Percentiles rank a stretch among this genome's conserved stretches.
phyloP scores from a whole-genome alignment of 1,139 yeast species.

The Geotrichum histeridarum region DNA sequence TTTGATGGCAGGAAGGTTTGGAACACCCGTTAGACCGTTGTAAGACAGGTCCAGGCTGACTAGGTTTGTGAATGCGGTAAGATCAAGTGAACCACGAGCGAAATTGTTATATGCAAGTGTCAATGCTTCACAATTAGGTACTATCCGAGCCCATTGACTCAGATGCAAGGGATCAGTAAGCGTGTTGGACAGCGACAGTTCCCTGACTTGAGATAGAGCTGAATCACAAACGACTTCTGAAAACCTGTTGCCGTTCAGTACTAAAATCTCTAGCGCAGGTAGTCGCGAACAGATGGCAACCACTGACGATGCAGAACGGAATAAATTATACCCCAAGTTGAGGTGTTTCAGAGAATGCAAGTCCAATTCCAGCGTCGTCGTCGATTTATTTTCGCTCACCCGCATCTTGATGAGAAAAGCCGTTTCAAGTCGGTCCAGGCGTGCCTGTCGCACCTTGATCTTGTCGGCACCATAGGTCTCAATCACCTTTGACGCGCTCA shows the following conservation, averaged over 20 bases:
- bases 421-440: conserved; percentile 44
- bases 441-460: conserved; percentile 45
- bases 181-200: conserved; percentile 41
- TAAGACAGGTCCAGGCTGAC: conserved; percentile 44
- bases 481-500: conserved; percentile 47
- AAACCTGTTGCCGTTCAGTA: conserved; percentile 62
- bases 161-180: conserved; percentile 32
- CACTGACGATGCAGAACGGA: conserved; percentile 43
- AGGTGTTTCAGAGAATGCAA: conserved; percentile 41
- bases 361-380: conserved; percentile 15
- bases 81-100: not conserved
- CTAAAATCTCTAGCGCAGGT: conserved; percentile 43
- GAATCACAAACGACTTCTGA: conserved; percentile 7
- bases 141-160: conserved; percentile 34
- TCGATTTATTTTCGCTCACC: conserved; percentile 6
- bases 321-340: conserved; percentile 60
- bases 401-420: conserved; percentile 24
- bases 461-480: conserved; percentile 64
- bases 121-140: conserved; percentile 45
- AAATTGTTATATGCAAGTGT: conserved; percentile 47
- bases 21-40: conserved; percentile 41
- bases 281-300: conserved; percentile 39
- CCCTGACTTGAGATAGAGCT: conserved; percentile 23
- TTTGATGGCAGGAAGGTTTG: conserved; percentile 26
- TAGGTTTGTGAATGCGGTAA: conserved; percentile 24